Evolutionary conservation across 805 yeast genomes (phyloP).

Genomic region (Candida saitoana): DNA sequence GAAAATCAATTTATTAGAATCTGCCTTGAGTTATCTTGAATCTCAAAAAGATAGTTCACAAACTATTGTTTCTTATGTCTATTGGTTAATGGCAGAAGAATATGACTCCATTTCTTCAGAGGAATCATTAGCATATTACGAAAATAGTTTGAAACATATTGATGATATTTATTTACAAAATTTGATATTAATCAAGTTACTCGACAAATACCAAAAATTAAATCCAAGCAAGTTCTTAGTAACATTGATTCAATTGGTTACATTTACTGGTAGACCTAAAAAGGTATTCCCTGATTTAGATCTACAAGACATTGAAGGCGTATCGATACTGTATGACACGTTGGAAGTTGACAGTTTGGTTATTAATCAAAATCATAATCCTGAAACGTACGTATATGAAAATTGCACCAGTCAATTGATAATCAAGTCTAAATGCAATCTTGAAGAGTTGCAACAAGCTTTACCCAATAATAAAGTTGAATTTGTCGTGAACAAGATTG

Average conservation of each 20-base stretch:
- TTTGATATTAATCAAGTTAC: neutral
- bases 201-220: neutral
- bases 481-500: slow-evolving; percentile 10
- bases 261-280: neutral
- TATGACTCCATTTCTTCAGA: slow-evolving; percentile 17
- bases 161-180: neutral
- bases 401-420: slow-evolving; percentile 17
- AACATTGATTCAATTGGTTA: slow-evolving; percentile 7
- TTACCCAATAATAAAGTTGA: slow-evolving; percentile 7
- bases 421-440: slow-evolving; percentile 10
- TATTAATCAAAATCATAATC: slow-evolving; percentile 8
- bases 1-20: slow-evolving; percentile 30
- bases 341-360: slow-evolving; percentile 17
- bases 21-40: slow-evolving; percentile 14
- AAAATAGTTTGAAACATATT: slow-evolving; percentile 2
- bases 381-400: slow-evolving; percentile 16
- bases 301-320: neutral
- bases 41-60: neutral
- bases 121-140: neutral
- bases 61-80: slow-evolving; percentile 23
- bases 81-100: slow-evolving; percentile 51
- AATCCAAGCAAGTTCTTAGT: slow-evolving; percentile 1
- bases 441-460: slow-evolving; percentile 6
- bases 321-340: slow-evolving; percentile 7
- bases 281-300: neutral